Percentiles rank a stretch among this genome's conserved stretches.
phyloP scores from a whole-genome alignment of 352 stramenopile genomes.

The Phytophthora kernoviae region DNA sequence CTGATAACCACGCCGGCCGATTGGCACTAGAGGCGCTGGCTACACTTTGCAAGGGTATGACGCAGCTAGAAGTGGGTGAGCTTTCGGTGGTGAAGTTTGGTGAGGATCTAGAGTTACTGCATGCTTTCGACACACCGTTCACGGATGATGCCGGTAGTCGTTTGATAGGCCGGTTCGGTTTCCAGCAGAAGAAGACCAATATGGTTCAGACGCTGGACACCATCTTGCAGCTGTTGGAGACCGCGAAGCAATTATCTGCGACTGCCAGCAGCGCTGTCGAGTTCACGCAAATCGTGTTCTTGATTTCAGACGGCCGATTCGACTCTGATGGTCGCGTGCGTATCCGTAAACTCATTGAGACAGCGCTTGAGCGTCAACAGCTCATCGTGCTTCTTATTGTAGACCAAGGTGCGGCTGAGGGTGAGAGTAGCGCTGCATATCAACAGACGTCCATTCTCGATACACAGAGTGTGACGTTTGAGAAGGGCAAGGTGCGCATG shows the following conservation, averaged over 20 bases:
- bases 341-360: constrained; percentile 96
- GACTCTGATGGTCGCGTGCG: constrained; percentile 95
- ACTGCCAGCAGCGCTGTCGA: constrained; percentile 66
- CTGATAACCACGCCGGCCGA: constrained; percentile 94
- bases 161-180: constrained; percentile 96
- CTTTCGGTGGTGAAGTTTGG: constrained; percentile 95
- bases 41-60: constrained; percentile 97
- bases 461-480: constrained; percentile 98
- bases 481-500: constrained; percentile 96
- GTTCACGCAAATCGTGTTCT: constrained; percentile 98
- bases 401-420: constrained; percentile 75
- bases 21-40: constrained; percentile 96
- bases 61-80: constrained; percentile 97
- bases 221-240: constrained; percentile 92
- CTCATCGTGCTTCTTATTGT: constrained; percentile 98
- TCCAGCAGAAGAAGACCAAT: constrained; percentile 97
- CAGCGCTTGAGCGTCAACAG: constrained; percentile 97
- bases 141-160: constrained; percentile 95
- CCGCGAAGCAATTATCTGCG: constrained; percentile 60
- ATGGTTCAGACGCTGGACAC: constrained; percentile 95
- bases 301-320: constrained; percentile 99
- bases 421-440: constrained; percentile 26
- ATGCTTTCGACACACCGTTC: constrained; percentile 97
- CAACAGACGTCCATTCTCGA: constrained; percentile 96
- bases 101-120: constrained; percentile 96